phyloP scores from a whole-genome alignment of 2,329 filamentous ascomycete species.

The Fusarium sp. region DNA sequence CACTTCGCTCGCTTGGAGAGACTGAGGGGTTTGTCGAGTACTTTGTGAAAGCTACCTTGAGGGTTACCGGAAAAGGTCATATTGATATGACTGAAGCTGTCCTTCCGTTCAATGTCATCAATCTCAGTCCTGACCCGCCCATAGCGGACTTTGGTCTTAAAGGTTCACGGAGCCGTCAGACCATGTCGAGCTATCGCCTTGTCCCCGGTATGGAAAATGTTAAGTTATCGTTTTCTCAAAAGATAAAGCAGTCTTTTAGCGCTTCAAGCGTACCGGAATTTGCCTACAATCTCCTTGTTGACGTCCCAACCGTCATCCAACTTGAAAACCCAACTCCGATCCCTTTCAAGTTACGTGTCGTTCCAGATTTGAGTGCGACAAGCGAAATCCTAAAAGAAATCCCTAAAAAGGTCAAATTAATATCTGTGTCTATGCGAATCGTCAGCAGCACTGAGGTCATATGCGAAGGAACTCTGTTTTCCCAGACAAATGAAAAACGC shows the following conservation, averaged over 20 bases:
- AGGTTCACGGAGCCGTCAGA: neutral
- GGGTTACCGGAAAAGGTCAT: neutral
- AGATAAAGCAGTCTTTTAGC: constrained; percentile 48
- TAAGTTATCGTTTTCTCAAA: constrained; percentile 49
- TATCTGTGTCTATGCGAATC: constrained; percentile 20
- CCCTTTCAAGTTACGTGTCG: constrained; percentile 39
- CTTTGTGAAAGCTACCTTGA: constrained; percentile 46
- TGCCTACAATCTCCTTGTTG: constrained; percentile 41
- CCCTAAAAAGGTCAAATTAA: constrained; percentile 31
- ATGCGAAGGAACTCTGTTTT: neutral
- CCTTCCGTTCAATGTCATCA: constrained; percentile 39
- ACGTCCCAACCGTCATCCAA: constrained; percentile 46
- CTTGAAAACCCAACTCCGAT: constrained; percentile 42
- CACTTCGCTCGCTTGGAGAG: neutral
- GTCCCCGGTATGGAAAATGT: constrained; percentile 47
- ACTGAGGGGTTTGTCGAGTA: constrained; percentile 46
- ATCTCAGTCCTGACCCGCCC: constrained; percentile 9
- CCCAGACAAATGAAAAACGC: neutral
- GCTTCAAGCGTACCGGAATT: constrained; percentile 51
- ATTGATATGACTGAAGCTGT: constrained; percentile 19
- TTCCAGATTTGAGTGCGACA: constrained; percentile 27
- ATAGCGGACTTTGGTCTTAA: constrained; percentile 30
- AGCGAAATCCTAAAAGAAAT: constrained; percentile 33
- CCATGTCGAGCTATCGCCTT: constrained; percentile 43
- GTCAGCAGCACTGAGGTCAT: constrained; percentile 4